Base-by-base conservation (phyloP, 176 grass and related monocot genomes). In the Coix lacrymajobi region DNA sequence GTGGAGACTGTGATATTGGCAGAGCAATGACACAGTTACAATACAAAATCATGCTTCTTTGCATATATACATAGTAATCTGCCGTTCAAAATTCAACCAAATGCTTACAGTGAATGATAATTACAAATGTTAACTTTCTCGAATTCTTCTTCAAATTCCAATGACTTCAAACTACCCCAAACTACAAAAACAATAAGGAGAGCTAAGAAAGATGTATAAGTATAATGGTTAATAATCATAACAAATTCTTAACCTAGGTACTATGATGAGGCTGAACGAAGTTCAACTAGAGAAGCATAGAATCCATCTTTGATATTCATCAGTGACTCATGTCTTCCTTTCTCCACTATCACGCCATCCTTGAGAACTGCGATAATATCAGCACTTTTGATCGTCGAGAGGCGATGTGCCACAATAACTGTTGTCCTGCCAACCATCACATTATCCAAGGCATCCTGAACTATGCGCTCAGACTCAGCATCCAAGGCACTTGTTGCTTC, bases 401-500 rank as follows among this genome's bases (percentile, higher is more conserved):
- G 89, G 26, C 94, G 80, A 45, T 96, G 94, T 0, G 94, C 91
- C 19, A 96, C 94, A 19, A 96, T 61, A 33, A 96, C 44, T 17
- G 94, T 96, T 28, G 91, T 96, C 63, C 94, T 81, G 56, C 88
- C 83, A n/a, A 96, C 77, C 94, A 96, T 93, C 25, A 89, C 91
- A 36, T 67, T 43, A 40, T 96, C 93, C n/a, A 96, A 38, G 0
- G 94, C 94, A 69, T 89, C 91, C 61, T 96, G 91, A 41, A 96
- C 94, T 26, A 93, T 80, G n/a, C 65, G 86, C 83, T 96, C 94
- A 2, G 91, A 96, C 68, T 96, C 94, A 0, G 91, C 91, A 66
- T 96, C 94, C 72, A 96, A 76, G 7, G 94, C 94, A 4, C 94
- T 96, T 1, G 94, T 96, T 10, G 94, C 94, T 33, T 96, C 91